Percentiles rank a stretch among this genome's conserved stretches.
These are phyloP conservation scores for Starmerella kuoi DNA, from an alignment of 805 yeast genomes.

Conservation along the genomic window DNA sequence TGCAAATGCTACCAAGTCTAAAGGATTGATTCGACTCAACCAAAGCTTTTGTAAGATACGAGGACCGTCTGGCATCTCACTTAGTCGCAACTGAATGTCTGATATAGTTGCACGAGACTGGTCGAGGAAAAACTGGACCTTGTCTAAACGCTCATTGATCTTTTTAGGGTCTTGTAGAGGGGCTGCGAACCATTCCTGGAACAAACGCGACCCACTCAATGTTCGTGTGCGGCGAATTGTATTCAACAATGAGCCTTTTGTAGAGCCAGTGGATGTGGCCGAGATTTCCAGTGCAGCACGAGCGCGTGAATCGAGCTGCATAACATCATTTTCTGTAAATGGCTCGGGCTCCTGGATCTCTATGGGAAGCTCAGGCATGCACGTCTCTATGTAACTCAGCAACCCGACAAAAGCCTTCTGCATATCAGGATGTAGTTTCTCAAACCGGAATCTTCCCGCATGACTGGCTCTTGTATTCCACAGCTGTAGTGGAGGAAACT, in stretches of 20 bases:
- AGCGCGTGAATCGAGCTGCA: slow-evolving; percentile 60
- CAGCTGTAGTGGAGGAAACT: slow-evolving; percentile 29
- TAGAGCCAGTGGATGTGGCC: not conserved
- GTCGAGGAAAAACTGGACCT: slow-evolving; percentile 35
- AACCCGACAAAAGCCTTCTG: slow-evolving; percentile 50
- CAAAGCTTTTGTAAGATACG: slow-evolving; percentile 30
- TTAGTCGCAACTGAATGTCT: slow-evolving; percentile 42
- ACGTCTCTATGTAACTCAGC: slow-evolving; percentile 56
- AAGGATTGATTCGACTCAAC: slow-evolving; percentile 34
- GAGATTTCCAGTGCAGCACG: slow-evolving; percentile 45
- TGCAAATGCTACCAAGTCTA: slow-evolving; percentile 37
- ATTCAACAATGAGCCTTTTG: slow-evolving; percentile 47
- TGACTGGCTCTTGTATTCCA: slow-evolving; percentile 5
- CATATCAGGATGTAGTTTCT: slow-evolving; percentile 29
- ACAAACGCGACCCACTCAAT: slow-evolving; percentile 65
- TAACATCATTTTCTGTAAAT: slow-evolving; percentile 38
- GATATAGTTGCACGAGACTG: slow-evolving; percentile 41
- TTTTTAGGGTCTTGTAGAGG: slow-evolving; percentile 55
- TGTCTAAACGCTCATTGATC: slow-evolving; percentile 43
- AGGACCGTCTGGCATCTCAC: slow-evolving; percentile 38
- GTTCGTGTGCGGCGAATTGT: slow-evolving; percentile 66
- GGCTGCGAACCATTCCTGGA: slow-evolving; percentile 69
- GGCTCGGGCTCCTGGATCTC: slow-evolving; percentile 57
- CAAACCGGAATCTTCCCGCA: slow-evolving; percentile 9
- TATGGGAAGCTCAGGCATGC: slow-evolving; percentile 55